Conservation (phyloP, 257 asterid genomes). For the Nicotiana tabacum region DNA sequence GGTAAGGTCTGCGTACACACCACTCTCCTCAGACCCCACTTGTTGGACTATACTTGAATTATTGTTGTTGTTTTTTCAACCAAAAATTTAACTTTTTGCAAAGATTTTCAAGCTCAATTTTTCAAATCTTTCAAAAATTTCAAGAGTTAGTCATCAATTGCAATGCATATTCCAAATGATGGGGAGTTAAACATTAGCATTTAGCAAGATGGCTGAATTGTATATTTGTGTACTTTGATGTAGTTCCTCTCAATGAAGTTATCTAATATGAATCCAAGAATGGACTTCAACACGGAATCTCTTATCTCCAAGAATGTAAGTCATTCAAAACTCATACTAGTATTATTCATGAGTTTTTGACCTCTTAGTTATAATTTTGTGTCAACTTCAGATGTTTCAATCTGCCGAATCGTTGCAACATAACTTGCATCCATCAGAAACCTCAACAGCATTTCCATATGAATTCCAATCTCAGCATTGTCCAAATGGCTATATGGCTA, state of each 20-base stretch:
- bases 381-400: constrained; percentile 38
- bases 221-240: neutral
- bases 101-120: too few species aligned
- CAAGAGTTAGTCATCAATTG: neutral
- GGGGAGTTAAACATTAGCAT: neutral
- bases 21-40: too few species aligned
- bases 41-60: too few species aligned
- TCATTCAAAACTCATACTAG: neutral
- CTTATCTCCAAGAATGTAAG: constrained; percentile 75
- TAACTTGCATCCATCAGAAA: constrained; percentile 33
- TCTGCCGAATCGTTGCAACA: constrained; percentile 41
- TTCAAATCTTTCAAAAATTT: neutral
- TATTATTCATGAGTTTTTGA: neutral
- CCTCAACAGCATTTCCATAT: constrained; percentile 29
- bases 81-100: too few species aligned
- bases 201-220: neutral
- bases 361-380: neutral
- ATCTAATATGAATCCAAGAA: constrained; percentile 65
- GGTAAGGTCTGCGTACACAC: too few species aligned
- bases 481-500: constrained; percentile 7
- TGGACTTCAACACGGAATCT: constrained; percentile 56
- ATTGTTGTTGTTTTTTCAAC: too few species aligned
- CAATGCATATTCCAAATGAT: neutral
- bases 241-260: constrained; percentile 91
- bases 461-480: constrained; percentile 40